phyloP scores from a whole-genome alignment of 805 yeast genomes.

The Hanseniaspora singularis region DNA sequence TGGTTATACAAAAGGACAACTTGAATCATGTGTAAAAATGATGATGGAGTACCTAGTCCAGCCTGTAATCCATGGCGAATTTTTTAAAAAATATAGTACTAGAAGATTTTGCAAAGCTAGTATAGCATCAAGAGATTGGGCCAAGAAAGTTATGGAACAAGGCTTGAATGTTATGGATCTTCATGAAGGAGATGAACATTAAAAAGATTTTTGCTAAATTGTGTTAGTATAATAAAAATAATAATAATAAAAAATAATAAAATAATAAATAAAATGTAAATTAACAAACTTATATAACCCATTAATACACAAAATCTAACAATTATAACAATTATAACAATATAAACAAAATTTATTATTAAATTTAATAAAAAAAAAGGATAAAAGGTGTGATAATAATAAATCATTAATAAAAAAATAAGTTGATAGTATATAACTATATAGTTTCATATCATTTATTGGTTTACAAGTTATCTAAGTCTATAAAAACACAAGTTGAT shows the following conservation, averaged over 20 bases:
- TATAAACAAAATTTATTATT: too few relatives aligned
- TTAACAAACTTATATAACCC: too few relatives aligned
- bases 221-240: background rate
- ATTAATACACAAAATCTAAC: too few relatives aligned
- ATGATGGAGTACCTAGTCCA: slow-evolving; percentile 64
- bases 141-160: slow-evolving; percentile 39
- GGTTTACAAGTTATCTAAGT: too few relatives aligned
- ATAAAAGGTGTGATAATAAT: too few relatives aligned
- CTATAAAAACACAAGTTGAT: too few relatives aligned
- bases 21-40: slow-evolving; percentile 60
- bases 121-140: slow-evolving; percentile 72
- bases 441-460: too few relatives aligned
- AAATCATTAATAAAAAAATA: too few relatives aligned
- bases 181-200: slow-evolving; percentile 23
- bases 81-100: slow-evolving; percentile 84
- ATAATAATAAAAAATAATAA: background rate
- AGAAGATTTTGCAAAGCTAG: slow-evolving; percentile 80
- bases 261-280: background rate
- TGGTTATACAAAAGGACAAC: slow-evolving; percentile 63
- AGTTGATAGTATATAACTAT: too few relatives aligned
- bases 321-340: too few relatives aligned
- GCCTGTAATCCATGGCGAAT: slow-evolving; percentile 83
- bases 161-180: slow-evolving; percentile 31
- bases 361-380: too few relatives aligned
- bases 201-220: too few relatives aligned